phyloP scores from a whole-genome alignment of 2,329 filamentous ascomycete genomes.

The Penicillium sp. region DNA sequence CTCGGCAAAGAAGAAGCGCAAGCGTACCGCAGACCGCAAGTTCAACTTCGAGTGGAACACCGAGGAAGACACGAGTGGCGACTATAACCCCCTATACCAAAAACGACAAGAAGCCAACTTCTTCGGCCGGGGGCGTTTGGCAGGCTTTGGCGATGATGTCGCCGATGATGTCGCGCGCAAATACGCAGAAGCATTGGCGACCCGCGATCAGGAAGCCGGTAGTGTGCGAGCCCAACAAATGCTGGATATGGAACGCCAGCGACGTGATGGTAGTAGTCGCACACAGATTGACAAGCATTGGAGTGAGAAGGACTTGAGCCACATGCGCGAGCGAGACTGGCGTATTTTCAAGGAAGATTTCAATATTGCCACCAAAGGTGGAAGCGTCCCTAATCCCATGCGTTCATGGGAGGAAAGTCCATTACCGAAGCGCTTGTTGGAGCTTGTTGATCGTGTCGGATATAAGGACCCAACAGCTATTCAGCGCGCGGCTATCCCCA shows the following conservation, averaged over 20 bases:
- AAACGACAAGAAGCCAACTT: constrained; percentile 66
- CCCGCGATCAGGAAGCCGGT: constrained; percentile 74
- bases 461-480: constrained; percentile 91
- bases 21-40: constrained; percentile 89
- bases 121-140: constrained; percentile 66
- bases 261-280: constrained; percentile 68
- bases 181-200: constrained; percentile 68
- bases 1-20: constrained; percentile 92
- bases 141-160: constrained; percentile 63
- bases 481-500: constrained; percentile 91
- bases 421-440: constrained; percentile 72
- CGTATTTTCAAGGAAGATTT: constrained; percentile 99
- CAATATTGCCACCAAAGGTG: constrained; percentile 92
- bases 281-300: constrained; percentile 88
- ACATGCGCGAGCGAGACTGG: constrained; percentile 98
- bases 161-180: constrained; percentile 53
- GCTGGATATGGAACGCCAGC: constrained; percentile 78
- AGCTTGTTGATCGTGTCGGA: constrained; percentile 79
- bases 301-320: constrained; percentile 86
- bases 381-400: constrained; percentile 92
- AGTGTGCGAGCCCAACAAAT: constrained; percentile 73
- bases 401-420: constrained; percentile 85
- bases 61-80: constrained; percentile 85
- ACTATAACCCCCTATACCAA: constrained; percentile 79
- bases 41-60: constrained; percentile 99